These are phyloP conservation scores for Primulina eburnea DNA, from an alignment of 257 asterid species.

Conservation along the genomic window DNA sequence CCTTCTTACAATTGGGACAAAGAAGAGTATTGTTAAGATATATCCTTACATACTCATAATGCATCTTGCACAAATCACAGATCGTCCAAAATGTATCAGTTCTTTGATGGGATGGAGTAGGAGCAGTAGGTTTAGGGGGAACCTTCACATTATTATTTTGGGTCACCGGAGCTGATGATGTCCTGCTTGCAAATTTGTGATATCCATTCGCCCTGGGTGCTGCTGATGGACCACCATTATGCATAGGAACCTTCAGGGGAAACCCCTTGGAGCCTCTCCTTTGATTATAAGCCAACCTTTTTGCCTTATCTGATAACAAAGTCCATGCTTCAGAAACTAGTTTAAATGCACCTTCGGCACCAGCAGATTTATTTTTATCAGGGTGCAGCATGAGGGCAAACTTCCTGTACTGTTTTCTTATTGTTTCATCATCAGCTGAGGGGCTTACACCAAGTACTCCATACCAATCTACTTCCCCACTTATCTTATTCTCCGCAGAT, in stretches of 20 bases:
- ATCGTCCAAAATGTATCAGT: slow-evolving; percentile 75
- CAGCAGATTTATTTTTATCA: slow-evolving; percentile 63
- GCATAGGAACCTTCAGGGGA: slow-evolving; percentile 41
- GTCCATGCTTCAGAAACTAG: slow-evolving; percentile 71
- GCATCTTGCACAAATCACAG: slow-evolving; percentile 70
- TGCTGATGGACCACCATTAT: slow-evolving; percentile 46
- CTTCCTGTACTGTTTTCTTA: slow-evolving; percentile 61
- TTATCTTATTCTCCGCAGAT: slow-evolving; percentile 60
- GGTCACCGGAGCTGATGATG: slow-evolving; percentile 40
- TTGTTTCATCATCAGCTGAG: slow-evolving; percentile 56
- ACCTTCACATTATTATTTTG: slow-evolving; percentile 28
- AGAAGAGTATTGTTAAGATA: slow-evolving; percentile 69
- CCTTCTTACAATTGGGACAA: slow-evolving; percentile 60
- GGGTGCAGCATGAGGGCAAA: slow-evolving; percentile 79
- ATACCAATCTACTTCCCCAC: slow-evolving; percentile 73
- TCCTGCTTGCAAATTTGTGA: slow-evolving; percentile 33
- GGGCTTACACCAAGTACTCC: slow-evolving; percentile 64
- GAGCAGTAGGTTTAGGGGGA: slow-evolving; percentile 31
- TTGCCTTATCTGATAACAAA: slow-evolving; percentile 59
- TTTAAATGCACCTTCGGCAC: slow-evolving; percentile 75
- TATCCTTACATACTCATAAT: slow-evolving; percentile 59
- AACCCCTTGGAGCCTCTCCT: slow-evolving; percentile 46
- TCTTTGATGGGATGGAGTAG: slow-evolving; percentile 41
- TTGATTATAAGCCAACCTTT: slow-evolving; percentile 60
- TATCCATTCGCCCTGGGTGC: slow-evolving; percentile 51